phyloP scores from a whole-genome alignment of 148 eudicot species.

The Rhododendron ferrugineum region DNA sequence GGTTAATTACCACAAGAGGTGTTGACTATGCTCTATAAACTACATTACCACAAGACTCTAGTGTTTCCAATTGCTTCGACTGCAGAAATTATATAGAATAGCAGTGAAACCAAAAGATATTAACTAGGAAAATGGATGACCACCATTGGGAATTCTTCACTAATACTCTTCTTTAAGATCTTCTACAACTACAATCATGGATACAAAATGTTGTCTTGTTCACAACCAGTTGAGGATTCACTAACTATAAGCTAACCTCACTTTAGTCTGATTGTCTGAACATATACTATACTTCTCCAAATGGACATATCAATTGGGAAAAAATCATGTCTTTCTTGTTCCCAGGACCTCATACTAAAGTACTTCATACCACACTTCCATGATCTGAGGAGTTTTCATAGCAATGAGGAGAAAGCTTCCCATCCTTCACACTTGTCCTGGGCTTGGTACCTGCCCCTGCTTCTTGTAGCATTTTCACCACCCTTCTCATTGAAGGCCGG shows the following conservation, averaged over 20 bases:
- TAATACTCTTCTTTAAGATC: background rate
- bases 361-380: background rate
- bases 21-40: too few relatives aligned
- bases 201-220: background rate
- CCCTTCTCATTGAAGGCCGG: conserved; percentile 14
- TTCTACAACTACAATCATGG: background rate
- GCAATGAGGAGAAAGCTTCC: conserved; percentile 7
- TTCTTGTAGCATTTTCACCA: conserved; percentile 13
- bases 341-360: background rate
- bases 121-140: background rate
- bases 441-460: background rate
- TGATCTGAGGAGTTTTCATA: background rate
- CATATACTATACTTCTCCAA: background rate
- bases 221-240: background rate
- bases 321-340: background rate
- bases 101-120: background rate
- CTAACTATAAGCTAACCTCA: background rate
- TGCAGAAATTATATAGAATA: background rate
- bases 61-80: background rate
- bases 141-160: background rate
- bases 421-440: background rate
- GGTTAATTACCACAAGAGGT: too few relatives aligned
- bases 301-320: background rate
- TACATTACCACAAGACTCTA: too few relatives aligned
- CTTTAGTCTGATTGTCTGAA: background rate